A percentile compares a stretch with the other conserved stretches of the same genome.
Evolutionary conservation across 257 asterid species (phyloP).

Genomic region (Rauvolfia tetraphylla): DNA sequence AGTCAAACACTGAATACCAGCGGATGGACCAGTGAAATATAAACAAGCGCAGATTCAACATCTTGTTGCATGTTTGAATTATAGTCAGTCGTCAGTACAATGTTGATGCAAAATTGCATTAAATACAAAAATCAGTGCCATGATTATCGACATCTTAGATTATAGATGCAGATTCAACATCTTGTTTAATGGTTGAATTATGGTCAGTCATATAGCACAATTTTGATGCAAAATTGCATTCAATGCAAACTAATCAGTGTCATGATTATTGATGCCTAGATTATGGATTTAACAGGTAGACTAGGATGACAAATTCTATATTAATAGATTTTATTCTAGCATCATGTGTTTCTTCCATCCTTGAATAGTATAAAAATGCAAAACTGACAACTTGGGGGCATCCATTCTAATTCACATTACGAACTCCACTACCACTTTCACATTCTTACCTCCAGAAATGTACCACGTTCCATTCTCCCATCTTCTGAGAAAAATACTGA

Average conservation of each 20-base stretch:
- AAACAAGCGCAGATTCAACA: background rate
- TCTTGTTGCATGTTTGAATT: background rate
- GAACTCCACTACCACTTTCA: background rate
- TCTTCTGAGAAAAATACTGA: constrained; percentile 68
- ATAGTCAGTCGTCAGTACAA: background rate
- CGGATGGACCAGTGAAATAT: background rate
- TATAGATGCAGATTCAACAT: background rate
- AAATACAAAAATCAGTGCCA: background rate
- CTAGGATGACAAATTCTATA: background rate
- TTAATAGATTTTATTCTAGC: background rate
- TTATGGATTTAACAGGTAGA: background rate
- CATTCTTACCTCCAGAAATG: constrained; percentile 75
- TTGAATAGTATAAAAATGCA: background rate
- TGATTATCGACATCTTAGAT: background rate
- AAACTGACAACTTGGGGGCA: background rate
- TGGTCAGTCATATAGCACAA: background rate
- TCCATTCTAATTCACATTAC: background rate
- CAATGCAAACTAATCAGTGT: background rate
- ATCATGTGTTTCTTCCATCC: background rate
- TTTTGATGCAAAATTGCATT: background rate
- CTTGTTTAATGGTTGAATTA: background rate
- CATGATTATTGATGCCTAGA: background rate
- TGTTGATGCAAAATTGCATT: background rate
- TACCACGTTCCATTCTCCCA: constrained; percentile 89
- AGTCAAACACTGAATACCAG: background rate